Percentiles rank a stretch among this genome's conserved stretches.
These are phyloP conservation scores for Circinella minor DNA, from an alignment of 371 early-diverging fungal genomes.

Conservation along the genomic window DNA sequence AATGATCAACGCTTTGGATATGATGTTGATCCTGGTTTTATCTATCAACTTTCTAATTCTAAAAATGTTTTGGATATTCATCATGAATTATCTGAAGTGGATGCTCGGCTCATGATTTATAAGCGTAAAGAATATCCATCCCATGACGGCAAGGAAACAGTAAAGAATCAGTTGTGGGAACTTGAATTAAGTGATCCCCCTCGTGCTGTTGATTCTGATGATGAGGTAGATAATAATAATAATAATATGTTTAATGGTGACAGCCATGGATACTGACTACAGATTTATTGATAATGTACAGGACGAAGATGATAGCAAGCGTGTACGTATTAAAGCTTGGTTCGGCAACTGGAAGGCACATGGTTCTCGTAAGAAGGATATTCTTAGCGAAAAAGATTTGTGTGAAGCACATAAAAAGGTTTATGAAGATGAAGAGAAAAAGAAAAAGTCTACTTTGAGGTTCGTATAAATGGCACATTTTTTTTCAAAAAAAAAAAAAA, in stretches of 20 bases:
- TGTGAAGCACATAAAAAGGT: slow-evolving; percentile 47
- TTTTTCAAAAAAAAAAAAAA: background rate
- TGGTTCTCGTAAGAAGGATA: slow-evolving; percentile 33
- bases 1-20: slow-evolving; percentile 47
- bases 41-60: slow-evolving; percentile 33
- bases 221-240: slow-evolving; percentile 18
- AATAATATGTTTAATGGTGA: too few relatives aligned
- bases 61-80: slow-evolving; percentile 43
- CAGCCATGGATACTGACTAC: background rate
- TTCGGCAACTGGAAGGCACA: slow-evolving; percentile 52
- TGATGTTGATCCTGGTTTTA: slow-evolving; percentile 32
- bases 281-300: background rate
- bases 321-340: slow-evolving; percentile 41
- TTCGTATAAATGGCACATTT: slow-evolving; percentile 4
- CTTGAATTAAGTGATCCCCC: slow-evolving; percentile 47
- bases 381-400: slow-evolving; percentile 40
- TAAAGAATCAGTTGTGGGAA: slow-evolving; percentile 41
- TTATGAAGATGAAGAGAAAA: slow-evolving; percentile 40
- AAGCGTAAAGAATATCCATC: slow-evolving; percentile 32
- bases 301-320: slow-evolving; percentile 35
- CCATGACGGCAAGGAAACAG: slow-evolving; percentile 18
- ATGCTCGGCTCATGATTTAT: slow-evolving; percentile 42
- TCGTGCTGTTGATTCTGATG: slow-evolving; percentile 32
- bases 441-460: slow-evolving; percentile 46
- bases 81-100: slow-evolving; percentile 27